Conservation (phyloP, 2,329 filamentous ascomycete genomes). For the Phialemoniopsis sp. region DNA sequence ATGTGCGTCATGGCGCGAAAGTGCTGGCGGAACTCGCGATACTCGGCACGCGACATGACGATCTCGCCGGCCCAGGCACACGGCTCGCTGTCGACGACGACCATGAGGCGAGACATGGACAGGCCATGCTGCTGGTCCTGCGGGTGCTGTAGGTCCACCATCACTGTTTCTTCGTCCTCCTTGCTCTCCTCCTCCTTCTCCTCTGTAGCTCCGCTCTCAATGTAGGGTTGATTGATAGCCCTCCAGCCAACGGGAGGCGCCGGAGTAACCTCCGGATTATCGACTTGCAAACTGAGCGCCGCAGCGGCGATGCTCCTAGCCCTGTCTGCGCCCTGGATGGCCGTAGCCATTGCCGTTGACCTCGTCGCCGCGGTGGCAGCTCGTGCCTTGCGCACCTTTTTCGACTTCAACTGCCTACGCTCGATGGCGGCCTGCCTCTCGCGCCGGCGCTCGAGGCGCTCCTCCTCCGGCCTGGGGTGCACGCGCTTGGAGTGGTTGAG, state of each 20-base stretch:
- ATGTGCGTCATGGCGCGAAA: background rate
- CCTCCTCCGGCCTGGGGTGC: constrained; percentile 2
- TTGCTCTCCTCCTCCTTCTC: no score
- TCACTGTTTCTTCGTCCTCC: no score
- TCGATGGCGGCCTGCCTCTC: background rate
- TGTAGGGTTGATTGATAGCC: no score
- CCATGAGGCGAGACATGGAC: background rate
- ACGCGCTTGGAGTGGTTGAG: constrained; percentile 2
- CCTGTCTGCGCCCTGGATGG: no score
- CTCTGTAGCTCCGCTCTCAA: no score
- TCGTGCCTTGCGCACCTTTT: background rate
- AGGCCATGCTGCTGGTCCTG: background rate
- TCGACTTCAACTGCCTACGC: background rate
- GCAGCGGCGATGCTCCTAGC: no score
- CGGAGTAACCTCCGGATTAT: no score
- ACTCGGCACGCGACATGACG: constrained; percentile 2
- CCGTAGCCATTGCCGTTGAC: no score
- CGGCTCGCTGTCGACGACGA: background rate
- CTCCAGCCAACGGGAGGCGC: no score
- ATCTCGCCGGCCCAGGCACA: background rate
- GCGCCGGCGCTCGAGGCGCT: background rate
- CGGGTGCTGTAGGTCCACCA: no score
- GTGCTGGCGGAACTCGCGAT: constrained; percentile 2
- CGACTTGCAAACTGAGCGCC: no score
- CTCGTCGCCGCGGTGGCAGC: background rate